phyloP scores from a whole-genome alignment of 768 basidiomycete genomes.

The Podaxis carcinomalis region DNA sequence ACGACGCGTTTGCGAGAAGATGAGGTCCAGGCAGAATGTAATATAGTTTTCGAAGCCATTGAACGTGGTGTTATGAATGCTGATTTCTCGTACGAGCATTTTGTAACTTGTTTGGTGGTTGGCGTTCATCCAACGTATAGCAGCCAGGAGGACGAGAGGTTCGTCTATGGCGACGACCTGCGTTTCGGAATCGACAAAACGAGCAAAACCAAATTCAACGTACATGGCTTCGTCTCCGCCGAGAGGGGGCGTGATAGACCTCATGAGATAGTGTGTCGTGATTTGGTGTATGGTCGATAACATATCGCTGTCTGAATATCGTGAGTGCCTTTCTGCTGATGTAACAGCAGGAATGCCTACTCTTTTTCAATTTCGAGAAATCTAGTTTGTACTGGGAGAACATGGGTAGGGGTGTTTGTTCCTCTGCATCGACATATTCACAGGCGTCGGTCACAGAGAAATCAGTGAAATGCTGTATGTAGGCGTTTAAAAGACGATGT shows the following conservation, averaged over 20 bases:
- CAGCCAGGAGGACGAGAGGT: conserved; percentile 40
- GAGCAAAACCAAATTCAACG: conserved; percentile 42
- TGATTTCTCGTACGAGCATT: conserved; percentile 32
- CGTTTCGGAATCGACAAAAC: conserved; percentile 35
- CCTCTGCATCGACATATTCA: conserved; percentile 26
- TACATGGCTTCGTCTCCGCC: conserved; percentile 35
- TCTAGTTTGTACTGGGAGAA: conserved; percentile 34
- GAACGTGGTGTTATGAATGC: conserved; percentile 15
- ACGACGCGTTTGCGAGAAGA: conserved; percentile 27
- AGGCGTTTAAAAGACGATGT: conserved; percentile 36
- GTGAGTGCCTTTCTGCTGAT: not conserved
- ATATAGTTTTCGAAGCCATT: conserved; percentile 46
- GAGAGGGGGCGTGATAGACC: conserved; percentile 33
- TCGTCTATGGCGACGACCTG: conserved; percentile 37
- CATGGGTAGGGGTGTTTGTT: conserved; percentile 22
- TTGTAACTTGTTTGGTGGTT: conserved; percentile 33
- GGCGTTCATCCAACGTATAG: conserved; percentile 35
- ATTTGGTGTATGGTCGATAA: conserved; percentile 32
- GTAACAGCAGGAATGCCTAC: conserved; percentile 19
- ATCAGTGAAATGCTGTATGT: conserved; percentile 35
- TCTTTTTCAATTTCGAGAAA: conserved; percentile 38
- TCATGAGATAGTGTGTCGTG: conserved; percentile 37
- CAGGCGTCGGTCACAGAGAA: conserved; percentile 35
- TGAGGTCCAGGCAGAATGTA: conserved; percentile 35
- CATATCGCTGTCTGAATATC: conserved; percentile 30